Evolutionary conservation across 331 rosid species (phyloP).

Genomic region (Acacia pycnantha): DNA sequence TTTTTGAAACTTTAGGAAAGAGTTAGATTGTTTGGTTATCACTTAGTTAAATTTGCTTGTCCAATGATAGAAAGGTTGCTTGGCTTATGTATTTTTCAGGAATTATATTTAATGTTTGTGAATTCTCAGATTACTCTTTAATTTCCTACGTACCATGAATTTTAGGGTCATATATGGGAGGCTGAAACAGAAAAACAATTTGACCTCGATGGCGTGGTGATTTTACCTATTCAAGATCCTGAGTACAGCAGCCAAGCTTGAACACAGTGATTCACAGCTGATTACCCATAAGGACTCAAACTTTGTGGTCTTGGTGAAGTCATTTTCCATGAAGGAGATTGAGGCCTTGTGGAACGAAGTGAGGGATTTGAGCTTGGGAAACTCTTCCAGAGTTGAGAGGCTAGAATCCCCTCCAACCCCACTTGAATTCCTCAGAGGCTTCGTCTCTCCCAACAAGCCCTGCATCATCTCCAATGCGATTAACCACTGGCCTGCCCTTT

Average conservation of each 20-base stretch:
- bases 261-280: neutral
- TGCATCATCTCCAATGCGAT: conserved; percentile 73
- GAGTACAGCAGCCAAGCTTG: neutral
- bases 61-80: neutral
- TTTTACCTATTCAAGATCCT: neutral
- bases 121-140: neutral
- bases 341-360: conserved; percentile 68
- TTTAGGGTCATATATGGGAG: neutral
- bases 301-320: neutral
- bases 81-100: neutral
- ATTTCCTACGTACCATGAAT: neutral
- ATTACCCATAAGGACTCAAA: neutral
- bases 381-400: conserved; percentile 41
- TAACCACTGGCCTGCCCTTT: conserved; percentile 74
- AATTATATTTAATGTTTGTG: neutral
- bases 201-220: neutral
- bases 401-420: conserved; percentile 58
- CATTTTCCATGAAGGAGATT: conserved; percentile 34
- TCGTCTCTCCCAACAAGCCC: conserved; percentile 69
- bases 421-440: conserved; percentile 53
- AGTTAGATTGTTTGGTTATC: neutral
- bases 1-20: neutral
- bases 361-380: conserved; percentile 69
- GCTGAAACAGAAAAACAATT: neutral
- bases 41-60: neutral